Base-by-base conservation (phyloP, 805 yeast species). In the Candida manassasensis region DNA sequence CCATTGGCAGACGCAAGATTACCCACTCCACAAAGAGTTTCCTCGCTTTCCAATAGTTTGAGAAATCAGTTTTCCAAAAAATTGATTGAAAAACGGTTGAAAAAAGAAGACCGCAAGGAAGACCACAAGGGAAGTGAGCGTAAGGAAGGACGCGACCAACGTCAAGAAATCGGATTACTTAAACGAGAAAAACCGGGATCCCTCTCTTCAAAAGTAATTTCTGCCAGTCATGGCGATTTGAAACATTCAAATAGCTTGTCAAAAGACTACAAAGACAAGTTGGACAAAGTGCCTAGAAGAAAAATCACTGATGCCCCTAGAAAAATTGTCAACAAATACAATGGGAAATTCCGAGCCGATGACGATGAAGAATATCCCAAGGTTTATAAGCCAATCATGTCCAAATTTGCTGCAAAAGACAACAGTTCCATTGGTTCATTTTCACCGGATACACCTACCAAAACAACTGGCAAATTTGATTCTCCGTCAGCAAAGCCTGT, bases 341-440 rank as follows among this genome's bases (percentile, higher is more conserved):
- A 29, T 18, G 32, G 32, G 6, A 27, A 27, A 12, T 6, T 21
- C 8, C 19, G 12, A 18, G 8, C 6, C 11, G 27, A 14, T 11
- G 26, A 26, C 2, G 27, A 14, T 8, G 21, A 22, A 6, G 36
- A 32, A 3, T 27, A 26, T 17, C 24, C 29, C 13, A 26, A 17
- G 8, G 26, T 33, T 12, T 19, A 33, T 14, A 25, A 21, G 9
- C 29, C 34, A 15, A 21, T 28, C 8, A 29, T 15, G 32, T 14
- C 27, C 29, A 10, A 16, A 15, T 4, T 19, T 17, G 18, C 32
- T 32, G 8, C 17, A 5, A 15, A 29, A 7, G 64, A 58, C 35
- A 39, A 46, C 11, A 34, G 37, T n/a, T 59, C 65, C 12, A 60
- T 62, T n/a, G 68, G 68, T 2, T 53, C 63, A 8, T 61, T 45